Percentiles rank a stretch among this genome's conserved stretches.
Conservation (phyloP, 345 rosid genomes). For the Trapa bicornis region DNA sequence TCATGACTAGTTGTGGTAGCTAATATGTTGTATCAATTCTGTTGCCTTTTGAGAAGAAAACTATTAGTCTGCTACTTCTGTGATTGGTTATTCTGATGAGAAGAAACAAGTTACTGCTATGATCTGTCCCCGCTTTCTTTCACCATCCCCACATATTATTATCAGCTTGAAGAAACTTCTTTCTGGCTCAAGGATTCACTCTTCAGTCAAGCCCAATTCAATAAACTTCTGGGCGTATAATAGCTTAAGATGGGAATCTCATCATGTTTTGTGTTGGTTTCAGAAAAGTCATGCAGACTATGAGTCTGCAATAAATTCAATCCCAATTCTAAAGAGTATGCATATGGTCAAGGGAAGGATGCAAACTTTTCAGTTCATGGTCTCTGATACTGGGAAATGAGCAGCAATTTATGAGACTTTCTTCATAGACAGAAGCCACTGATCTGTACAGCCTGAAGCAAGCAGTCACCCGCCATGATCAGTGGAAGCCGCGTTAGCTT, state of each 20-base stretch:
- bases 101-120: too few relatives aligned
- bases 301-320: too few relatives aligned
- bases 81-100: not conserved
- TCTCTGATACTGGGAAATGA: not conserved
- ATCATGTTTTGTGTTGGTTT: not conserved
- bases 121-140: too few relatives aligned
- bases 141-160: too few relatives aligned
- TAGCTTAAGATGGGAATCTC: not conserved
- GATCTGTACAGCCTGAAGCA: not conserved
- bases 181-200: not conserved
- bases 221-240: not conserved
- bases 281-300: not conserved
- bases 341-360: not conserved
- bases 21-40: not conserved
- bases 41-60: not conserved
- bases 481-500: constrained; percentile 11
- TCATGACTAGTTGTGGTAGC: not conserved
- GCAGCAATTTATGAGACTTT: not conserved
- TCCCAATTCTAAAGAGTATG: not conserved
- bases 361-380: not conserved
- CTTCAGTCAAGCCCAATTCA: not conserved
- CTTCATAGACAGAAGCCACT: not conserved
- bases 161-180: not conserved
- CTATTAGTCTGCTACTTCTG: not conserved
- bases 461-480: constrained; percentile 1